Evolutionary conservation across 2,329 filamentous ascomycete species (phyloP).

Genomic region (Periconia macrospinosa): DNA sequence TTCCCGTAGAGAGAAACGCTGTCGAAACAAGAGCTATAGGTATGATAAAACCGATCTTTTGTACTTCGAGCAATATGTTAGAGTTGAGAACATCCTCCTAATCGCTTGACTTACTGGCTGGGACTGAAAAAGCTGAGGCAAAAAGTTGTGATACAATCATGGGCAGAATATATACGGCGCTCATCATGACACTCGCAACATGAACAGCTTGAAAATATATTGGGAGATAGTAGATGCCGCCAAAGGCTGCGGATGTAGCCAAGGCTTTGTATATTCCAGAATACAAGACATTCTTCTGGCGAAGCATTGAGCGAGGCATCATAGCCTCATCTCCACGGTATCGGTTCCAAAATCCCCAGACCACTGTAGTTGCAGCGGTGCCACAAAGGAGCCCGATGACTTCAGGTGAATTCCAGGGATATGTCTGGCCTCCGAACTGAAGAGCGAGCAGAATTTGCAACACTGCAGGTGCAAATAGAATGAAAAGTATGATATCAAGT

Average conservation of each 20-base stretch:
- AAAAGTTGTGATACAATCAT: constrained; percentile 25
- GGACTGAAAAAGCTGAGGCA: not conserved
- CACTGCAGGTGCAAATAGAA: not conserved
- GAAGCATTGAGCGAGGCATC: constrained; percentile 44
- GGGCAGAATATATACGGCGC: constrained; percentile 47
- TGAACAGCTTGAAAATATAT: constrained; percentile 52
- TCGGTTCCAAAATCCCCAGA: constrained; percentile 40
- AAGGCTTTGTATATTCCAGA: constrained; percentile 41
- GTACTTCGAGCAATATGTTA: not conserved
- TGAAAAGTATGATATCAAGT: not conserved
- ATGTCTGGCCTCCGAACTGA: not conserved
- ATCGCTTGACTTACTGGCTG: not conserved
- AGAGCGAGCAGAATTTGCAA: not conserved
- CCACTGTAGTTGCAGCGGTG: constrained; percentile 26
- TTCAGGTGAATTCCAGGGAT: constrained; percentile 24
- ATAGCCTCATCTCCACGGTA: constrained; percentile 45
- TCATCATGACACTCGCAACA: constrained; percentile 33
- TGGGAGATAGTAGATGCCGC: constrained; percentile 50
- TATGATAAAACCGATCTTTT: not conserved
- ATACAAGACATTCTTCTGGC: constrained; percentile 37
- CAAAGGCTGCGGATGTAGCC: constrained; percentile 36
- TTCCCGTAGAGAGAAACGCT: not conserved
- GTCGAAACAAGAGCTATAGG: not conserved
- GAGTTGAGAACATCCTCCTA: not conserved
- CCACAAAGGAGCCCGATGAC: constrained; percentile 50